These are phyloP conservation scores for Lachnellula suecica DNA, from an alignment of 2,329 filamentous ascomycete genomes.

Conservation along the genomic window DNA sequence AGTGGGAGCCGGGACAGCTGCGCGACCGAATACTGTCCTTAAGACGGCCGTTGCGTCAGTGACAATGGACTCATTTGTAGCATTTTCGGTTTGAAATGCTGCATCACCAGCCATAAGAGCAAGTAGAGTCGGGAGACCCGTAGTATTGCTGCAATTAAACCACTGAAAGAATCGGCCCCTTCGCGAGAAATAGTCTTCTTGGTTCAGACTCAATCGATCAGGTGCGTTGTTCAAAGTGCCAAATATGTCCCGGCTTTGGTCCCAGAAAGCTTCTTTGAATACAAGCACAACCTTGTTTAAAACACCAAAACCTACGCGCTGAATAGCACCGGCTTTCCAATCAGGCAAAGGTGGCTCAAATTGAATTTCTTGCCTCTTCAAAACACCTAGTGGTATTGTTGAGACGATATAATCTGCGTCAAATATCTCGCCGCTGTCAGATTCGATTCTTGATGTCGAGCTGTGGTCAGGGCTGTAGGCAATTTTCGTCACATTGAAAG, in stretches of 20 bases:
- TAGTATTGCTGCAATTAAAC: constrained; percentile 92
- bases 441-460: constrained; percentile 63
- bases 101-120: constrained; percentile 96
- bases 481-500: constrained; percentile 71
- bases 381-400: constrained; percentile 84
- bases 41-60: constrained; percentile 78
- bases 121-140: constrained; percentile 82
- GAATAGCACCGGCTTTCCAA: constrained; percentile 80
- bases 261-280: constrained; percentile 90
- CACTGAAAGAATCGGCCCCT: constrained; percentile 96
- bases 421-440: constrained; percentile 72
- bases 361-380: constrained; percentile 79
- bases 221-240: constrained; percentile 79
- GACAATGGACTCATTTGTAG: constrained; percentile 73
- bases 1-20: constrained; percentile 69
- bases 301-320: constrained; percentile 85
- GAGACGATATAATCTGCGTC: constrained; percentile 90
- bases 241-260: constrained; percentile 86
- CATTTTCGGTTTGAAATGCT: constrained; percentile 81
- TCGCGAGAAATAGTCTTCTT: constrained; percentile 74
- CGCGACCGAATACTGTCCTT: constrained; percentile 68
- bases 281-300: constrained; percentile 95
- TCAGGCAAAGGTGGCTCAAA: constrained; percentile 89
- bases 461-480: constrained; percentile 53
- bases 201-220: constrained; percentile 68